Evolutionary conservation across 2,329 filamentous ascomycete species (phyloP).

Genomic region (Sclerotiophoma versabilis): DNA sequence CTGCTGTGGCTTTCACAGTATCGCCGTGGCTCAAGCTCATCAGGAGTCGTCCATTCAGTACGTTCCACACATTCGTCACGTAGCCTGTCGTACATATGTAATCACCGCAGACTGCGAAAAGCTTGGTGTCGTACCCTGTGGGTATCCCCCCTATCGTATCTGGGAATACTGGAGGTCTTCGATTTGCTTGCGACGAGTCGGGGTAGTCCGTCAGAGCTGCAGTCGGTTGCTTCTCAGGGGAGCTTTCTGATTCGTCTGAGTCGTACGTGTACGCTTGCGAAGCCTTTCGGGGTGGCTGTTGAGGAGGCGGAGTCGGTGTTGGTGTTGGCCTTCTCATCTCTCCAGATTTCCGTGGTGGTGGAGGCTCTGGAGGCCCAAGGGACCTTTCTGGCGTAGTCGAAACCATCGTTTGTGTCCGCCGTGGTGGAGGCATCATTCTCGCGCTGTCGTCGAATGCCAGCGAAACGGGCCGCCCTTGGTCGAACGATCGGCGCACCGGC

Average conservation of each 20-base stretch:
- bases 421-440: constrained; percentile 44
- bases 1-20: constrained; percentile 78
- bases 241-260: constrained; percentile 58
- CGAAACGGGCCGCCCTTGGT: constrained; percentile 38
- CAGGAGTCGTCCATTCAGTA: constrained; percentile 79
- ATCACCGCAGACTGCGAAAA: constrained; percentile 88
- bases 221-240: constrained; percentile 56
- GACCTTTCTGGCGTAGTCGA: constrained; percentile 26
- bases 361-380: constrained; percentile 42
- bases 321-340: constrained; percentile 41
- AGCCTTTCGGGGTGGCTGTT: constrained; percentile 14
- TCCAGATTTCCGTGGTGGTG: constrained; percentile 45
- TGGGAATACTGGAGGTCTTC: constrained; percentile 78
- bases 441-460: constrained; percentile 35
- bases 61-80: constrained; percentile 86
- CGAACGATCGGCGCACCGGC: constrained; percentile 47
- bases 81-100: constrained; percentile 86
- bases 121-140: constrained; percentile 84
- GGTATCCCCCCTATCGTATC: constrained; percentile 76
- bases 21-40: constrained; percentile 86
- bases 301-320: constrained; percentile 16
- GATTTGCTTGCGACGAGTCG: constrained; percentile 83
- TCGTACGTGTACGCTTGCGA: constrained; percentile 50
- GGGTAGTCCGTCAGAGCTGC: constrained; percentile 73
- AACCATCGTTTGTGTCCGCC: constrained; percentile 42